Evolutionary conservation across 2,329 filamentous ascomycete species (phyloP), one percentile per base, ranked within the genome.

Genomic region (Pseudogymnoascus sp.): DNA sequence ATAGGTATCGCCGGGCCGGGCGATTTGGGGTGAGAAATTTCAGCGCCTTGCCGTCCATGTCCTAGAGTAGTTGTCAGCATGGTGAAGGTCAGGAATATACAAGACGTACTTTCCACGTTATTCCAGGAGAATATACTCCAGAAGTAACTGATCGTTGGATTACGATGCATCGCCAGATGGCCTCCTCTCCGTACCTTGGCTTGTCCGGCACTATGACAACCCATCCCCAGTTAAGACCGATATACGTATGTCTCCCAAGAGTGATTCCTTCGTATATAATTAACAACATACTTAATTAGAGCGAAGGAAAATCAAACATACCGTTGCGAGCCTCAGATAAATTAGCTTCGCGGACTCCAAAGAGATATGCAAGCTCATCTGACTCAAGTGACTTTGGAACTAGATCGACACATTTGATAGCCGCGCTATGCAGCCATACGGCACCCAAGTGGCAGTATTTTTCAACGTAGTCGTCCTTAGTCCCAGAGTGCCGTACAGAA

Each of bases 291-390:
- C 59, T 56, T 60, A 56, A 62, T 17, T 56, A 21, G 19, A 37
- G 62, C 46, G 31, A 42, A 60, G 4, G 19, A 40, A 61, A 23
- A n/a, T 7, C 37, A 44, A 53, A 40, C 63, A 37, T 62, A 64
- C 59, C 63, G 56, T 64, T 64, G 13, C 59, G 63, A 21, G 59
- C 38, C 59, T 64, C 63, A 35, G 59, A 64, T 31, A 64, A 31
- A 37, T 61, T 5, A 38, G n/a, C 40, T 35, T 63, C 63, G 46
- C 63, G 60, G 53, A 65, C 64, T 26, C 64, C 64, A n/a, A 65
- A 63, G 19, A 65, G 61, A 61, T 65, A 63, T 35, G 62, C 61
- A 17, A 65, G 53, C 56, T 63, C 61, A 13, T 65, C 64, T 37
- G 64, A 63, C 61, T 63, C 56, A 1, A 65, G 26, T 15, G 56